Evolutionary conservation across 2,329 filamentous ascomycete genomes (phyloP), one percentile per base, ranked within the genome.

Genomic region (Penicillium sp.): DNA sequence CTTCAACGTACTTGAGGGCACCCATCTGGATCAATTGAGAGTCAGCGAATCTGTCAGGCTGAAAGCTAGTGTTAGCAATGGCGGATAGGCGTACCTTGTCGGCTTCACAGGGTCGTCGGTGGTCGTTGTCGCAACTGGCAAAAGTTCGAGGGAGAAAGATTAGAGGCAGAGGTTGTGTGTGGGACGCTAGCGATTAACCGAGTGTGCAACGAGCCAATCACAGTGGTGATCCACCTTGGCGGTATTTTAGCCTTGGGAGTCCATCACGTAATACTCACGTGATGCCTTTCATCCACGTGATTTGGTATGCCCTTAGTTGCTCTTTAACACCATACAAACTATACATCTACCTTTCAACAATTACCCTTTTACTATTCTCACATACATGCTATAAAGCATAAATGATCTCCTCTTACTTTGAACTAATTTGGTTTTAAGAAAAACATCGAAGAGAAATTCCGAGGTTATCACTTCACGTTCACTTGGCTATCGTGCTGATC

Each of bases 1-100:
- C 93, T 85, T 98, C 94, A 80, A 98, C 89, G 82, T 95, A 98
- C 82, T 98, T 98, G 78, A 96, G 89, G 82, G 91, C 91, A 87
- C 93, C 93, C 93, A 96, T 96, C 84, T 91, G 51, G 45, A 57
- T 46, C 40, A 42, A 56, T 50, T 42, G 37, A 34, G 37, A 42
- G 41, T 59, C 40, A 62, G 57, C 51, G 46, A 51, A 46, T 34
- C 14, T 18, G 31, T 34, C 31, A 34, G 31, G 31, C 27, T 53
- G 40, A 28, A 41, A 36, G 36, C 22, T 35, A 37, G 42, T 13
- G 24, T 31, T 23, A 39, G 8, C 26, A 23, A 41, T 40, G 32
- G 35, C 32, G 26, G 34, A 13, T 41, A 7, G 52, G 58, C 68
- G 60, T 66, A 72, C 69, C 69, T 72, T 72, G 69, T 70, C 68